Evolutionary conservation across 2,329 filamentous ascomycete genomes (phyloP), one percentile per base, ranked within the genome.

Genomic region (Hymenoscyphus repandus): DNA sequence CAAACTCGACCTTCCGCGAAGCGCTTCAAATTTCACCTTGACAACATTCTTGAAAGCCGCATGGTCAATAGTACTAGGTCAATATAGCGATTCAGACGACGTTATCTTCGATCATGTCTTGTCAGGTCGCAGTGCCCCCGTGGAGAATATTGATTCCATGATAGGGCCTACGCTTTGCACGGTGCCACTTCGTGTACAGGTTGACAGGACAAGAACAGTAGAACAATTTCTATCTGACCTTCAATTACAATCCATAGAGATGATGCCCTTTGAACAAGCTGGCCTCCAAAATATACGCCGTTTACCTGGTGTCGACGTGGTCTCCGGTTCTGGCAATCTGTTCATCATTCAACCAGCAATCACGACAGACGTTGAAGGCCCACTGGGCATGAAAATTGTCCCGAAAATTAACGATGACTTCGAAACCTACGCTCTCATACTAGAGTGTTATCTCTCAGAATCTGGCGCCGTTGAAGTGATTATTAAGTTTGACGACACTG

Each of bases 91-190:
- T 0, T 63, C 66, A 1, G 65, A 66, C 2, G 72, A 77, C 37
- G 70, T 79, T 0, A 75, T 73, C 31, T 81, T 80, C 52, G 78
- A 78, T 1, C 75, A 79, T 49, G 70, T 79, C 0, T 65, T 75
- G 2, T 76, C 75, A 0, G 78, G 78, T 1, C 69, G 79, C 12
- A 77, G 81, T 53, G 69, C 74, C 3, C 71, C 75, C 1, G 15
- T 50, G 33, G 17, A 36, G 10, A 68, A 66, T 5, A 66, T 72
- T 32, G 70, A 71, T 46, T 55, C 66, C 18, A 70, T 73, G 43
- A 65, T 68, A 50, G 70, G 70, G 1, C 70, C 70, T 10, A 69
- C 70, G 61, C 69, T 72, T 48, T 68, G 68, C 6, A 72, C 70
- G 1, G 63, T 72, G 10, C 70, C 70, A 7, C 59, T 72, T 13